A percentile compares a stretch with the other conserved stretches of the same genome.
These are phyloP conservation scores for Nothophytophthora sp. DNA, from an alignment of 352 stramenopile species.

Conservation along the genomic window DNA sequence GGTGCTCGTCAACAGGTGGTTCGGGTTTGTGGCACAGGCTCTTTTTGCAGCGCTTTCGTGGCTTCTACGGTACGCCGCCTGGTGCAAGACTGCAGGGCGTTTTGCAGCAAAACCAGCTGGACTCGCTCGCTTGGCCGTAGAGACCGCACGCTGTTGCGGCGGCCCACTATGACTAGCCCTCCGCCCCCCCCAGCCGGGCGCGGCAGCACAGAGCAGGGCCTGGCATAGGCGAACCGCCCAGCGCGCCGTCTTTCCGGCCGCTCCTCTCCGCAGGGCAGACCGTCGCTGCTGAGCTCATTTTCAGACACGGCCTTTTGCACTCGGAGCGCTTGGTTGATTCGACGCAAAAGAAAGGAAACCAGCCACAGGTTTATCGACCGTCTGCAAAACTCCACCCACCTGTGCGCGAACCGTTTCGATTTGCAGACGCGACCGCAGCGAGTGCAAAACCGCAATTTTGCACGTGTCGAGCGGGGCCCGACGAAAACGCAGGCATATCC, in stretches of 20 bases:
- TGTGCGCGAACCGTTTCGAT: too few relatives aligned
- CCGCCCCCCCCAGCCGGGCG: not conserved
- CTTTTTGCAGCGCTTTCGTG: not conserved
- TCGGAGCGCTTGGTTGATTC: slow-evolving; percentile 6
- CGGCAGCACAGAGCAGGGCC: slow-evolving; percentile 1
- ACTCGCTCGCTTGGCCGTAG: slow-evolving; percentile 22
- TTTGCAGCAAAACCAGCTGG: slow-evolving; percentile 26
- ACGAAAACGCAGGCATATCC: slow-evolving; percentile 6
- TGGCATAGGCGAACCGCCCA: too few relatives aligned
- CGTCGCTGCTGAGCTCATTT: slow-evolving; percentile 18
- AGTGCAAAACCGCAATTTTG: not conserved
- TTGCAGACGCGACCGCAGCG: slow-evolving; percentile 8
- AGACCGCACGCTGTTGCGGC: too few relatives aligned
- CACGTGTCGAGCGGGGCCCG: not conserved
- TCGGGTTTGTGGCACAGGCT: slow-evolving; percentile 4
- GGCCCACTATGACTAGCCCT: too few relatives aligned
- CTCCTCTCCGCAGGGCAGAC: slow-evolving; percentile 21
- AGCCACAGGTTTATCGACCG: too few relatives aligned
- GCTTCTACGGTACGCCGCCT: too few relatives aligned
- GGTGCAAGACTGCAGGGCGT: slow-evolving; percentile 8
- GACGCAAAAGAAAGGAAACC: not conserved
- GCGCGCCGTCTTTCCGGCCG: slow-evolving; percentile 20
- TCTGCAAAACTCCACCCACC: too few relatives aligned
- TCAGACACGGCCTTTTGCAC: slow-evolving; percentile 21
- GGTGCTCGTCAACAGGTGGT: too few relatives aligned